phyloP scores from a whole-genome alignment of 176 grass and related monocot species.

The Aegilops longissima region DNA sequence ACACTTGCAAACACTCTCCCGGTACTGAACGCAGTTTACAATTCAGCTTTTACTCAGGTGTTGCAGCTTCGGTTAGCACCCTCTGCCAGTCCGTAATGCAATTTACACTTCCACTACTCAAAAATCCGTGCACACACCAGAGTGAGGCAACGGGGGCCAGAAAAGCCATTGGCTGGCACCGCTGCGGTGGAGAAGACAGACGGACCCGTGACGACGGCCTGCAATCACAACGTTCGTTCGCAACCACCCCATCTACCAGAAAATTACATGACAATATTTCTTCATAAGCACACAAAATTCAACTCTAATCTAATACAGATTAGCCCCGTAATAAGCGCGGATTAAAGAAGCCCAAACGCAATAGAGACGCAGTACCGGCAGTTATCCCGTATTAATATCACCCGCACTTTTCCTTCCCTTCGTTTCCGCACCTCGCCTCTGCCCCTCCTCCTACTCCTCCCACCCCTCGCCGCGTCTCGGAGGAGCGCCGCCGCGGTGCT shows the following conservation, averaged over 20 bases:
- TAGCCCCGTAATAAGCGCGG: not conserved
- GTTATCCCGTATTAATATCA: constrained; percentile 52
- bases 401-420: constrained; percentile 45
- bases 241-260: constrained; percentile 34
- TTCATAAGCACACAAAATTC: not conserved
- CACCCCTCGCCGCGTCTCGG: constrained; percentile 13
- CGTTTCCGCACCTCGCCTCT: constrained; percentile 17
- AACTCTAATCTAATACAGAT: constrained; percentile 20
- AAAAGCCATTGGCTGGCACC: not conserved
- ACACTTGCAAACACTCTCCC: too few species aligned
- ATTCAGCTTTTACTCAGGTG: not conserved
- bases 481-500: constrained; percentile 26
- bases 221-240: constrained; percentile 13
- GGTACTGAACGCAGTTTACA: not conserved
- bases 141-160: too few species aligned
- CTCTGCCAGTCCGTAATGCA: not conserved
- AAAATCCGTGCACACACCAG: too few species aligned
- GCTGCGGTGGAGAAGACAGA: not conserved
- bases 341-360: constrained; percentile 2
- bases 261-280: not conserved
- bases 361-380: constrained; percentile 5
- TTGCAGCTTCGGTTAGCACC: not conserved
- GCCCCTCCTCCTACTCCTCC: not conserved
- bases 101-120: not conserved
- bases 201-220: constrained; percentile 26